Percentiles rank a stretch among this genome's conserved stretches.
Evolutionary conservation across 1,139 yeast genomes (phyloP).

Genomic region (Blastobotrys ciferrii): DNA sequence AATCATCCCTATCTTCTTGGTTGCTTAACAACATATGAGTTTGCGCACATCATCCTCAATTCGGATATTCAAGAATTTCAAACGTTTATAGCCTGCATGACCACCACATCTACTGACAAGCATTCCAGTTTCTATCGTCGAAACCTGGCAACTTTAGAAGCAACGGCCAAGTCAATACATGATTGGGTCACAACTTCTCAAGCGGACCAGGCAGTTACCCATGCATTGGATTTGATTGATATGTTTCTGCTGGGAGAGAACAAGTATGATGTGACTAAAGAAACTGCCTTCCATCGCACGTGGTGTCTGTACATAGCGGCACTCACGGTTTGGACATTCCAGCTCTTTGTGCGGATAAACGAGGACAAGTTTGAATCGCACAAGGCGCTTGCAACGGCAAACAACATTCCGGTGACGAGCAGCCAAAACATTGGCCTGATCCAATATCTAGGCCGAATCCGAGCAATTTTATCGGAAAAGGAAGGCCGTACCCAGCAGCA

Average conservation of each 20-base stretch:
- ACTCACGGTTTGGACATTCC: conserved; percentile 27
- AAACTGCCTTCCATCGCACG: conserved; percentile 30
- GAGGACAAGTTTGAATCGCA: conserved; percentile 1
- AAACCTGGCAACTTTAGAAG: conserved; percentile 8
- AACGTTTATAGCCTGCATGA: conserved; percentile 11
- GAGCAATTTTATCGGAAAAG: conserved; percentile 20
- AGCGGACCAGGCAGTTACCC: conserved; percentile 23
- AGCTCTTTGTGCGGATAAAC: conserved; percentile 17
- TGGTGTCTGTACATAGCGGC: conserved; percentile 30
- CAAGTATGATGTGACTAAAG: conserved; percentile 27
- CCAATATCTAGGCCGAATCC: conserved; percentile 21
- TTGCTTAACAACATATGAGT: conserved; percentile 29
- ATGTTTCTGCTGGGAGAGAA: conserved; percentile 27
- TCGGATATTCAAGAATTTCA: conserved; percentile 23
- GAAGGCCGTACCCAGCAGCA: conserved; percentile 8
- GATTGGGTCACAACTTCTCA: conserved; percentile 13
- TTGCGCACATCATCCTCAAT: conserved; percentile 28
- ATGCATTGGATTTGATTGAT: conserved; percentile 29
- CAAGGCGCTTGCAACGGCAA: neutral
- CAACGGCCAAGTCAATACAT: conserved; percentile 8
- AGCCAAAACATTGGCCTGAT: conserved; percentile 7
- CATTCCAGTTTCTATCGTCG: conserved; percentile 1
- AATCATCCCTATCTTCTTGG: conserved; percentile 31
- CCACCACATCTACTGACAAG: neutral
- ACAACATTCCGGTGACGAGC: neutral